These are phyloP conservation scores for Phytophthora hibernalis DNA, from an alignment of 352 stramenopile species.

Conservation along the genomic window DNA sequence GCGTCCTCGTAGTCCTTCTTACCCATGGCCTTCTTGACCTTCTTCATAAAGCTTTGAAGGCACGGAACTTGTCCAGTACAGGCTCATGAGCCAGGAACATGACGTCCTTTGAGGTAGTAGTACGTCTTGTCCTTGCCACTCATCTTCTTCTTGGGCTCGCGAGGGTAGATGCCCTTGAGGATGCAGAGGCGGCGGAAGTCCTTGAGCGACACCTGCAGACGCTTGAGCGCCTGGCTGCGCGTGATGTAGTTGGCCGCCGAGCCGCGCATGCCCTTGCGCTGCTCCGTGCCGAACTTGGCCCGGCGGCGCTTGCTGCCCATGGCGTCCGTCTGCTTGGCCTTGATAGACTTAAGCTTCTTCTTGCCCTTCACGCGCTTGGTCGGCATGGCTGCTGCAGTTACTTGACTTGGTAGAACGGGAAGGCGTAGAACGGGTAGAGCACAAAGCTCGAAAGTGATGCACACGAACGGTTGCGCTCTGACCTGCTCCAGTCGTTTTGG, in stretches of 20 bases:
- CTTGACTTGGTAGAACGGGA: no score
- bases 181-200: slow-evolving; percentile 99
- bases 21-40: slow-evolving; percentile 90
- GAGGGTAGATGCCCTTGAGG: slow-evolving; percentile 99
- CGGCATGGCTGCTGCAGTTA: no score
- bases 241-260: slow-evolving; percentile 96
- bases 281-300: slow-evolving; percentile 88
- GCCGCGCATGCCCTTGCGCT: slow-evolving; percentile 83
- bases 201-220: slow-evolving; percentile 96
- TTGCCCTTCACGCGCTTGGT: slow-evolving; percentile 90
- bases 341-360: slow-evolving; percentile 93
- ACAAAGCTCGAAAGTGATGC: neutral
- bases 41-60: slow-evolving; percentile 99
- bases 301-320: slow-evolving; percentile 86
- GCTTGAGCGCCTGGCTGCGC: slow-evolving; percentile 94
- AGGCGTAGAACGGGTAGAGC: slow-evolving; percentile 4
- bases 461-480: neutral
- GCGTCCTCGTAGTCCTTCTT: slow-evolving; percentile 87
- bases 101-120: slow-evolving; percentile 99
- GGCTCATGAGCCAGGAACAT: slow-evolving; percentile 98
- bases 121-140: slow-evolving; percentile 98
- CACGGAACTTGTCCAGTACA: slow-evolving; percentile 98
- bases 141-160: slow-evolving; percentile 95
- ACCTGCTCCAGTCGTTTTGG: slow-evolving; percentile 24
- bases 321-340: slow-evolving; percentile 85